phyloP scores from a whole-genome alignment of 2,329 filamentous ascomycete species.

The Colletotrichum limetticola region DNA sequence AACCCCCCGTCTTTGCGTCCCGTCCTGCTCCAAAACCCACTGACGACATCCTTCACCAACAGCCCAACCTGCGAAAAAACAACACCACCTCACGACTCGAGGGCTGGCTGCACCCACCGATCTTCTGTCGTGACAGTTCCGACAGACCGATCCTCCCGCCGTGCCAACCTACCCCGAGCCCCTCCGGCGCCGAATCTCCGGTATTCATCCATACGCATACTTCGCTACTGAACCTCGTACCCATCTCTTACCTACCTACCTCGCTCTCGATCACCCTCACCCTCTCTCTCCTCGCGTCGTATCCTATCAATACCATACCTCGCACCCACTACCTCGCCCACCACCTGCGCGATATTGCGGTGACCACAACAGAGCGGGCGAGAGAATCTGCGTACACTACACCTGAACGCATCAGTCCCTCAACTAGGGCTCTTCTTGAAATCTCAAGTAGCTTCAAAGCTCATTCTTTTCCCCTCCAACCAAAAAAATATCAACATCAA shows the following conservation, averaged over 20 bases:
- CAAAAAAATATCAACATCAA: constrained; percentile 4
- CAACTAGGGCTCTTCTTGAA: not conserved
- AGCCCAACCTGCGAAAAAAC: constrained; percentile 28
- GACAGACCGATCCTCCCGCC: constrained; percentile 31
- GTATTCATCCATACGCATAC: constrained; percentile 10
- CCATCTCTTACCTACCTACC: not conserved
- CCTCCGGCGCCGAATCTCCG: constrained; percentile 28
- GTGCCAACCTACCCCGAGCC: constrained; percentile 27
- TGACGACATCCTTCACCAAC: constrained; percentile 35
- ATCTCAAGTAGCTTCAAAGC: not conserved
- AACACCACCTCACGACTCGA: constrained; percentile 29
- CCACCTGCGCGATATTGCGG: not conserved
- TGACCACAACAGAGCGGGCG: not conserved
- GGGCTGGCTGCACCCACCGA: constrained; percentile 33
- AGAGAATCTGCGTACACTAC: not conserved
- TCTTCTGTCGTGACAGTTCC: constrained; percentile 33
- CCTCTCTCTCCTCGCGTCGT: not conserved
- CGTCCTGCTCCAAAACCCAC: constrained; percentile 32
- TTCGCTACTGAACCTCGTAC: not conserved
- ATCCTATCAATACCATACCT: not conserved
- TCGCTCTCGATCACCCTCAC: not conserved
- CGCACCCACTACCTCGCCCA: not conserved
- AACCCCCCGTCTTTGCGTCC: constrained; percentile 15
- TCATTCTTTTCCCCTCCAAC: not conserved
- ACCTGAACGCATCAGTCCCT: not conserved